These are phyloP conservation scores for Sporothrix brunneoviolacea DNA, from an alignment of 2,329 filamentous ascomycete species.

Conservation along the genomic window DNA sequence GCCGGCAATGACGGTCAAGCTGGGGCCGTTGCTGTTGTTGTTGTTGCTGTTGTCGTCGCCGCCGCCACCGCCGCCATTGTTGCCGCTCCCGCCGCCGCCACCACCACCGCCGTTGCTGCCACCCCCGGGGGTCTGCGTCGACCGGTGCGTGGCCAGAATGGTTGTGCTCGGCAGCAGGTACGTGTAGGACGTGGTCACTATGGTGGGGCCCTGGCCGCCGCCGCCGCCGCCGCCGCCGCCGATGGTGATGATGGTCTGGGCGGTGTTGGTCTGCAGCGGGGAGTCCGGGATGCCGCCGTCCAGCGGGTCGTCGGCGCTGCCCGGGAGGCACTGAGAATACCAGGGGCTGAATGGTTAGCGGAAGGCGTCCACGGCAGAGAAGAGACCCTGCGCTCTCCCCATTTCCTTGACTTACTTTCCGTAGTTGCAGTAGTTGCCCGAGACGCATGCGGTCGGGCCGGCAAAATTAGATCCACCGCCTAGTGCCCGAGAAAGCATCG, in stretches of 20 bases:
- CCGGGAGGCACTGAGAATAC: constrained; percentile 16
- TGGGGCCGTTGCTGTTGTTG: neutral
- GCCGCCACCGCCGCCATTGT: neutral
- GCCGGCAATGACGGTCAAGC: constrained; percentile 5
- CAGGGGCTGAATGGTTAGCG: constrained; percentile 4
- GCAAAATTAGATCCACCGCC: neutral
- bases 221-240: neutral
- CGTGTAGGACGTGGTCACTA: constrained; percentile 12
- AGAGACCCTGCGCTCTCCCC: neutral
- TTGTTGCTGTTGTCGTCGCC: neutral
- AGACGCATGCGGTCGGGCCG: neutral
- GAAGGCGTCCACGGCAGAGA: no score
- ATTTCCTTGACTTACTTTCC: no score
- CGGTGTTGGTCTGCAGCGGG: constrained; percentile 9
- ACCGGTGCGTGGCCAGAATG: neutral
- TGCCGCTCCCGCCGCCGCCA: neutral
- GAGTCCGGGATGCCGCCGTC: constrained; percentile 6
- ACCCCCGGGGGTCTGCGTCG: neutral
- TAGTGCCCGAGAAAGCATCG: no score
- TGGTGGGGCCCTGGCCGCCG: constrained; percentile 2
- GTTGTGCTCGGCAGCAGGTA: constrained; percentile 11
- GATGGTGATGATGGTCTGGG: constrained; percentile 12
- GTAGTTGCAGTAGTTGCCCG: constrained; percentile 6
- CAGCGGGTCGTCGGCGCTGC: constrained; percentile 6
- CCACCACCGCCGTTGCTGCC: neutral